Evolutionary conservation across 345 rosid species (phyloP).

Genomic region (Eucalyptus shirleyi): DNA sequence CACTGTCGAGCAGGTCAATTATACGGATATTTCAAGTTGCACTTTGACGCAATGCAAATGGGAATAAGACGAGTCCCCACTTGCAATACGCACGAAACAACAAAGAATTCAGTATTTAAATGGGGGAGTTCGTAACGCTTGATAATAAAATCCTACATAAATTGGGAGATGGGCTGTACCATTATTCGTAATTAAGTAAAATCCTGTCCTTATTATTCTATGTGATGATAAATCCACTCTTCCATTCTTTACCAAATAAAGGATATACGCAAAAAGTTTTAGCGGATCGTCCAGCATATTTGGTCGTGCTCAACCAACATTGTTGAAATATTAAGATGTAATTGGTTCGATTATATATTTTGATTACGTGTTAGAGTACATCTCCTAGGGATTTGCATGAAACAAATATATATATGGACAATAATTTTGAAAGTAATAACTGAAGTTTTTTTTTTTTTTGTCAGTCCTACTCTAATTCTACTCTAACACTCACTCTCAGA

Average conservation of each 20-base stretch:
- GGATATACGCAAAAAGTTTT: background rate
- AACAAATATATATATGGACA: background rate
- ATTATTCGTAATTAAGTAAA: background rate
- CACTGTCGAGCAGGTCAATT: background rate
- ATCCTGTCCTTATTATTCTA: background rate
- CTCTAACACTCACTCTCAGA: too few relatives aligned
- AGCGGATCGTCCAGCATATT: background rate
- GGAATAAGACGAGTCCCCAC: background rate
- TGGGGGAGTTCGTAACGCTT: background rate
- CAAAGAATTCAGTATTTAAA: background rate
- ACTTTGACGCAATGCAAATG: background rate
- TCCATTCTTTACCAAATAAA: background rate
- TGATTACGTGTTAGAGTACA: background rate
- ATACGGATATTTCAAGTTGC: background rate
- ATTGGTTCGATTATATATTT: background rate
- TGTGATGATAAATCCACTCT: background rate
- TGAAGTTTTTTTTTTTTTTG: too few relatives aligned
- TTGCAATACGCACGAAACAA: background rate
- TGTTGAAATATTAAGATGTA: background rate
- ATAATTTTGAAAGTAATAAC: background rate
- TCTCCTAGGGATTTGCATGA: background rate
- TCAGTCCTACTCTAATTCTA: too few relatives aligned
- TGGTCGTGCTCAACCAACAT: background rate
- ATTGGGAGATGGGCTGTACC: too few relatives aligned
- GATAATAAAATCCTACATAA: background rate